Evolutionary conservation across 345 rosid species (phyloP), one percentile per base, ranked within the genome.

Genomic region (Lepidium sativum): DNA sequence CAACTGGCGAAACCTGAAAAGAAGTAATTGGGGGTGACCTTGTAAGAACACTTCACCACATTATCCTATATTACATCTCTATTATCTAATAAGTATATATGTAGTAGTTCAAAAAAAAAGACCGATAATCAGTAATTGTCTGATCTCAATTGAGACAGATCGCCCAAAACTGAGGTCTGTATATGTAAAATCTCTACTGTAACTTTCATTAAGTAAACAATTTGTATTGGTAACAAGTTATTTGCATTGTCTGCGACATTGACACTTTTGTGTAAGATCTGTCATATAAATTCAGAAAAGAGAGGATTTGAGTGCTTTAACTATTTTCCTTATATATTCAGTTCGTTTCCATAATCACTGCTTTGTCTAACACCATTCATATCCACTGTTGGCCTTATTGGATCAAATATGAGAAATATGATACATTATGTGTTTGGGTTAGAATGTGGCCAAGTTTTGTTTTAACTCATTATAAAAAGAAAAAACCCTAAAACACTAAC

Each of bases 41-140:
- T 52, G 72, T 60, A 52, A 72, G 77, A 72, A 65, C 77, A 58
- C 77, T 65, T 72, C 66, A 50, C 71, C 67, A 58, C 54, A 34
- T 58, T 53, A 73, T 67, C 63, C 51, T 38, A 31, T 67, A 53
- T 67, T 63, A 44, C 34, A 51, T 50, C 49, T 50, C 49, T 53
- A 6, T 67, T 18, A 60, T 73, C 43, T 59, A 45, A 25, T 60
- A 53, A 59, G 77, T 73, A 53, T 72, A 65, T 72, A 53, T 72
- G 37, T 65, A 53, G 15, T 60, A 54, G 32, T 31, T 49, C 1
- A 14, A 44, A 34, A 55, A 20, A 17, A 60, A 41, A 16, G 45
- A 65, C 31, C 42, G 16, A 39, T 25, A 25, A 53, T 61, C 34
- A 6, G 69, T 37, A 40, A 48, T 70, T 50, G 54, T 54, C 13